Conservation (phyloP, 345 rosid species). For the Acer campestre region DNA sequence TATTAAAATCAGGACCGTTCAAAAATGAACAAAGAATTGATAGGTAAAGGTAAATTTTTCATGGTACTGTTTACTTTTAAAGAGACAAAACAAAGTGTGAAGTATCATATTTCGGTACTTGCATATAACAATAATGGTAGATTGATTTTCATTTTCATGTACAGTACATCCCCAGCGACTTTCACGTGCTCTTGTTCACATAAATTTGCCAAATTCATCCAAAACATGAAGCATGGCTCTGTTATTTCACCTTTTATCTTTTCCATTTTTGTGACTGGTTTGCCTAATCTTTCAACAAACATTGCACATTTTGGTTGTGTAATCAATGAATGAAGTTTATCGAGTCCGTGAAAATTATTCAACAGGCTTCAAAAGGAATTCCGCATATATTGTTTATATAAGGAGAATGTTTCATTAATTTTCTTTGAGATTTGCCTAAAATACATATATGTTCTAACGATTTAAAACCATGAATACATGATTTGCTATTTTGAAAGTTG, state of each 20-base stretch:
- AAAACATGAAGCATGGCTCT: constrained; percentile 8
- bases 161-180: not conserved
- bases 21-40: too few species aligned
- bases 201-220: not conserved
- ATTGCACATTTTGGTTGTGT: not conserved
- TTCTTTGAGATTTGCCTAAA: too few species aligned
- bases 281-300: not conserved
- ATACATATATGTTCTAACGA: too few species aligned
- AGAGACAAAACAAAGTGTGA: not conserved
- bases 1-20: too few species aligned
- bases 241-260: not conserved
- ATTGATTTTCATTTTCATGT: not conserved
- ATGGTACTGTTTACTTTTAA: not conserved
- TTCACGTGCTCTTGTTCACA: constrained; percentile 3
- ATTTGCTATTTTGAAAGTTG: too few species aligned
- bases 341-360: too few species aligned
- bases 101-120: not conserved
- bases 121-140: too few species aligned
- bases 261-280: not conserved
- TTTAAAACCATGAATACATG: too few species aligned
- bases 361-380: too few species aligned
- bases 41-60: not conserved
- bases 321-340: not conserved
- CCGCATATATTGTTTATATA: too few species aligned
- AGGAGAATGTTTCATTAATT: too few species aligned